Conservation (phyloP, 306 rosid genomes). For the Oemleria cerasiformis region DNA sequence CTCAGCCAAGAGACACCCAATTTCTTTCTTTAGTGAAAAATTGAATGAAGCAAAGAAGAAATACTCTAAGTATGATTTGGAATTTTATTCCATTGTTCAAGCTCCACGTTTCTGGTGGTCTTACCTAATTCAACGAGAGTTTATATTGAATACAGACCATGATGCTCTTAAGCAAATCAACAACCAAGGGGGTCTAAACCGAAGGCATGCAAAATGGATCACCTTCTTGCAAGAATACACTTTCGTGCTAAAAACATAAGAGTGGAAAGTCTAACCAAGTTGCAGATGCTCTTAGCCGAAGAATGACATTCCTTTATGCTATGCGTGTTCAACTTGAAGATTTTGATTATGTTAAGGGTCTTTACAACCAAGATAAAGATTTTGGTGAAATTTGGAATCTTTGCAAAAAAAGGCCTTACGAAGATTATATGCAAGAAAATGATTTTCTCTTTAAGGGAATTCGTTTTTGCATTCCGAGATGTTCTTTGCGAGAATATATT, state of each 20-base stretch:
- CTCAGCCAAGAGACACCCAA: background rate
- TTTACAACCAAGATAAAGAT: background rate
- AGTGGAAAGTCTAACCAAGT: background rate
- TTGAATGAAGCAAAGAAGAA: background rate
- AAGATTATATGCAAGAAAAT: background rate
- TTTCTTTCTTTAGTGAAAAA: background rate
- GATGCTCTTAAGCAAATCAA: background rate
- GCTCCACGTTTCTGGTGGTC: background rate
- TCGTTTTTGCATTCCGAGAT: background rate
- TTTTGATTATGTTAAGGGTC: background rate
- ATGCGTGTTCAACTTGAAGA: background rate
- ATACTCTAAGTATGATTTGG: background rate
- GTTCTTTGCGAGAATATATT: background rate
- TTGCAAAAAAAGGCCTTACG: background rate
- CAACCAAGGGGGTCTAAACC: background rate
- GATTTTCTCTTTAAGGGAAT: background rate
- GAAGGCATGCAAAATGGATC: background rate
- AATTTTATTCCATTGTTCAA: background rate
- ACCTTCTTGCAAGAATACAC: background rate
- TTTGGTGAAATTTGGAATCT: background rate
- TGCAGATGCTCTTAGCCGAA: background rate
- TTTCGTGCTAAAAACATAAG: background rate
- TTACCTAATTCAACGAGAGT: background rate
- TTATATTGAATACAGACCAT: background rate
- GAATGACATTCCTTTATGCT: background rate